Evolutionary conservation across 768 basidiomycete genomes (phyloP).

Genomic region (Floccularia luteovirens): DNA sequence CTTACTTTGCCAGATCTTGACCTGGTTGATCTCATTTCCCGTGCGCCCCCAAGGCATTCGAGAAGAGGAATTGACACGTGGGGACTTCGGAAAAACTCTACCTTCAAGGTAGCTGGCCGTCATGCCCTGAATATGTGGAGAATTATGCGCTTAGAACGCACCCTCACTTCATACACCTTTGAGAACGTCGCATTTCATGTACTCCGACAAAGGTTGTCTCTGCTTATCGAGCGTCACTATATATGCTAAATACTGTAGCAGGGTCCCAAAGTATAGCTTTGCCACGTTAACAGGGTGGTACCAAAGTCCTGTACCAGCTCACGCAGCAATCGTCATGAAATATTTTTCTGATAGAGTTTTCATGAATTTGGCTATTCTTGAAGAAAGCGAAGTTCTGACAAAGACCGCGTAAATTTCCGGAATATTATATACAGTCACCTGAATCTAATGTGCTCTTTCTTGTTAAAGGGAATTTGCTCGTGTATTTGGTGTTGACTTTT

Average conservation of each 20-base stretch:
- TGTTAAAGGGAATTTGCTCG: conserved; percentile 84
- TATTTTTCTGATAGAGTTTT: conserved; percentile 61
- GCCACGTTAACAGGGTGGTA: conserved; percentile 65
- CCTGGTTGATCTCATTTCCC: conserved; percentile 63
- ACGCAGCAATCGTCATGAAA: conserved; percentile 44
- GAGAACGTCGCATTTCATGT: conserved; percentile 87
- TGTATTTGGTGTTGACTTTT: conserved; percentile 96
- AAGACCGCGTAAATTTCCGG: conserved; percentile 90
- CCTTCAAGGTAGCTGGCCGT: conserved; percentile 78
- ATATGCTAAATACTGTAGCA: conserved; percentile 15
- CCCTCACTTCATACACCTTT: conserved; percentile 73
- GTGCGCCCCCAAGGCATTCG: conserved; percentile 48
- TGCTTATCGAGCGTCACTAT: background rate
- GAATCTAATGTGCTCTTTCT: background rate
- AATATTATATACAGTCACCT: background rate
- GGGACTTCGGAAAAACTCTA: conserved; percentile 67
- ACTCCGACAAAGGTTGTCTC: conserved; percentile 59
- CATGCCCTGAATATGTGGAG: conserved; percentile 94
- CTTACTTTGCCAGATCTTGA: conserved; percentile 49
- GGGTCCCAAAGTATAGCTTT: conserved; percentile 70
- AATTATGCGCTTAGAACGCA: conserved; percentile 81
- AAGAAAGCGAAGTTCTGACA: conserved; percentile 73
- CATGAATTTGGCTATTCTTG: conserved; percentile 74
- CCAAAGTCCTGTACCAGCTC: conserved; percentile 46
- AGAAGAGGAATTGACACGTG: conserved; percentile 49